Base-by-base conservation (phyloP, 148 eudicot species). In the Polygonum maritimum region DNA sequence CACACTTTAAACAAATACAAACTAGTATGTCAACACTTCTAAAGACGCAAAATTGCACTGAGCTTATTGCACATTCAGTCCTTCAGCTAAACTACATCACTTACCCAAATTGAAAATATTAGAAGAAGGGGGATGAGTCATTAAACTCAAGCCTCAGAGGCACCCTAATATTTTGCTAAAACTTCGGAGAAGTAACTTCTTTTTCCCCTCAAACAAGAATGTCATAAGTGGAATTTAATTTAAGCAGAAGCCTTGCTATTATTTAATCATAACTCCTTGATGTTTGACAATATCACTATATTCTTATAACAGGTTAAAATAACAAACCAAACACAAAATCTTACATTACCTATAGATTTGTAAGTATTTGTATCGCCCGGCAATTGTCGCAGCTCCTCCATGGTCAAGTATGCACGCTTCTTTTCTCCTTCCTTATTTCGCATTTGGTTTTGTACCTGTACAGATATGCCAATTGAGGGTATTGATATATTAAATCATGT, bases 361-460 rank as follows among this genome's bases (percentile, higher is more conserved):
- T 92, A 96, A 19, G 99, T 96, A 79, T 92, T 96, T 52, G 97
- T 91, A 82, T 86, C 94, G 82, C 87, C 93, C 73, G 99, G 86
- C 81, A 96, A 69, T 71, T 84, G 91, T 55, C 82, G 82, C 81
- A 96, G 82, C 86, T 96, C 99, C 85, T 96, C 99, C 85, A 96
- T 84, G 65, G 97, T 91, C 69, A 92, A 84, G 83, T 88, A 96
- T 36, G 98, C 99, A 65, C 99, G 91, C 82, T 96, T 96, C 87
- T 88, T 96, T 62, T 96, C 99, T 67, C 84, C 85, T 83, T 96
- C 99, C 80, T 96, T 96, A 55, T 86, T 85, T 74, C 97, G 82
- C 71, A 88, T 78, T 83, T 92, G 97, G 73, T 38, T 89, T 78
- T 88, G 91, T 80, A 96, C 97, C 99, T 96, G 79, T 54, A 76